phyloP scores from a whole-genome alignment of 2,329 filamentous ascomycete genomes.

The Graphium sp. region DNA sequence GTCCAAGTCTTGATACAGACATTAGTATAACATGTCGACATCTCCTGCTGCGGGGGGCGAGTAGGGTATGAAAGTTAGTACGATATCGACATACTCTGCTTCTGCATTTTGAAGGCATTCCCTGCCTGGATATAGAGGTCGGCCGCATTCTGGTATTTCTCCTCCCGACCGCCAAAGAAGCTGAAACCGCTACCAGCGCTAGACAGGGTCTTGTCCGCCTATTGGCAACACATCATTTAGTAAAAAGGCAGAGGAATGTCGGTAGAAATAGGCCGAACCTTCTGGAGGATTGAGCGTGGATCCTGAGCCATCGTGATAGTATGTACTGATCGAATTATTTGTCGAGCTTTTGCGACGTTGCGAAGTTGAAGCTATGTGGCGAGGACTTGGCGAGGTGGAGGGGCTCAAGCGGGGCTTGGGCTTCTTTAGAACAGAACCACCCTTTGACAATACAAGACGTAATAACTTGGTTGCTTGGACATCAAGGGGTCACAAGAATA shows the following conservation, averaged over 20 bases:
- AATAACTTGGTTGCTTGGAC: too few relatives aligned
- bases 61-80: too few relatives aligned
- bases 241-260: neutral
- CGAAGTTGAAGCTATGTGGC: too few relatives aligned
- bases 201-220: constrained; percentile 76
- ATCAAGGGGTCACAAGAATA: too few relatives aligned
- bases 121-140: constrained; percentile 79
- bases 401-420: neutral
- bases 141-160: constrained; percentile 81
- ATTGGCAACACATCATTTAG: constrained; percentile 5
- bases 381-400: neutral
- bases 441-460: too few relatives aligned
- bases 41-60: neutral
- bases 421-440: too few relatives aligned
- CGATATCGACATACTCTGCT: constrained; percentile 47
- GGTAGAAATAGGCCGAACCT: constrained; percentile 22
- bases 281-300: constrained; percentile 61
- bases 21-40: neutral
- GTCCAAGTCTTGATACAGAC: constrained; percentile 46
- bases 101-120: constrained; percentile 82
- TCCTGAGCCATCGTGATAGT: constrained; percentile 48
- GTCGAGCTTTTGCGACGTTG: too few relatives aligned
- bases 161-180: constrained; percentile 72
- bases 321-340: too few relatives aligned
- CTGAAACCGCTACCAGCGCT: constrained; percentile 69